A percentile compares a stretch with the other conserved stretches of the same genome.
These are phyloP conservation scores for Emydomyces testavorans DNA, from an alignment of 2,329 filamentous ascomycete species.

Conservation along the genomic window DNA sequence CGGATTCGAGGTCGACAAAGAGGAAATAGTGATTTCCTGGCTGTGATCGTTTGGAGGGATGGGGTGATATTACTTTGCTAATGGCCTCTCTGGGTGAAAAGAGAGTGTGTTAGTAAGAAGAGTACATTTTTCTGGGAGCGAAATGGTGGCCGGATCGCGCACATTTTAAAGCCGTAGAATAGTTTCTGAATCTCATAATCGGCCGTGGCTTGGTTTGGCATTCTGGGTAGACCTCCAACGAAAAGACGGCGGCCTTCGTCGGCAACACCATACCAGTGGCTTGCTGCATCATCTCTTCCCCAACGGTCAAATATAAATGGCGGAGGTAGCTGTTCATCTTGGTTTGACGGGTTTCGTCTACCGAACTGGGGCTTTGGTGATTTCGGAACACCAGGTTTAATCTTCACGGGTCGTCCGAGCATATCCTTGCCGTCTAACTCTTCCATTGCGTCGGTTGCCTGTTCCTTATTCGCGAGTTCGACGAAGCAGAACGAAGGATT, in stretches of 20 bases:
- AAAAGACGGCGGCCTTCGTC: conserved; percentile 37
- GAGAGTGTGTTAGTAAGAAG: background rate
- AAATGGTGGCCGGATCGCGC: conserved; percentile 15
- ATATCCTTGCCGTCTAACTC: conserved; percentile 45
- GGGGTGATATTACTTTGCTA: conserved; percentile 48
- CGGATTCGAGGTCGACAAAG: conserved; percentile 51
- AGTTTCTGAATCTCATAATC: conserved; percentile 35
- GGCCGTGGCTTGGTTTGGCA: conserved; percentile 33
- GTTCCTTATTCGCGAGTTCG: conserved; percentile 48
- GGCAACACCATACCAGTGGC: conserved; percentile 25
- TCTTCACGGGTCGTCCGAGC: conserved; percentile 49
- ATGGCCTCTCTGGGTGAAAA: conserved; percentile 31
- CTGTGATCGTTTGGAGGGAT: conserved; percentile 42
- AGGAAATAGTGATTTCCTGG: conserved; percentile 51
- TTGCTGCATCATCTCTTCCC: conserved; percentile 32
- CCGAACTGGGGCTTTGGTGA: conserved; percentile 23
- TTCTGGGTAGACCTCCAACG: conserved; percentile 38
- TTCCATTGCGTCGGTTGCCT: conserved; percentile 48
- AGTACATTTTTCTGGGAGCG: too few relatives aligned
- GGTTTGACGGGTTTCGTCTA: conserved; percentile 7
- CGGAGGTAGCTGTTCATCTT: conserved; percentile 9
- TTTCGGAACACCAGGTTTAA: conserved; percentile 54
- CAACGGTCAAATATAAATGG: conserved; percentile 33
- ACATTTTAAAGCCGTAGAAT: conserved; percentile 37
- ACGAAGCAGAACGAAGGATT: conserved; percentile 69